Base-by-base conservation (phyloP, 140 eudicot species). In the Ambrosia hybrid region DNA sequence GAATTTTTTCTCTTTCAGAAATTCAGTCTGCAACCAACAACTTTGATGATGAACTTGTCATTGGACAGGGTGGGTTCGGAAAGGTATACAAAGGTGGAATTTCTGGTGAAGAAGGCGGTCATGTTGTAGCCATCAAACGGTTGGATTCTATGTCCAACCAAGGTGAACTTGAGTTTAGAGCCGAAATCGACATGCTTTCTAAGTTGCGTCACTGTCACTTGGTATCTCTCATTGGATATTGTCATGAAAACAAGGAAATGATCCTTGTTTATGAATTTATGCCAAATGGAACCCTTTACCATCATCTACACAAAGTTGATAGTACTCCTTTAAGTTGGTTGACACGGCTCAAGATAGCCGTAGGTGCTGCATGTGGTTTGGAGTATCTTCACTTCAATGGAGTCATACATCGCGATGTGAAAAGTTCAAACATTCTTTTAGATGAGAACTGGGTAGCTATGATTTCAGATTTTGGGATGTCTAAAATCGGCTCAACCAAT, bases 391-490 rank as follows among this genome's bases (percentile, higher is more conserved):
- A 73, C 36, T 34, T 12, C 5, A 57, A 72, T 4, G 59, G 59
- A 2, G 16, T 72, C 59, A 58, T 72, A 43, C 76, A 72, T n/a
- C 76, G 76, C 58, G 76, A 72, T 5, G 45, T 72, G 48, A 72
- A 72, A 16, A 72, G 16, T 11, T 26, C 68, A 0, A 72, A 72
- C 48, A 72, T 72, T 45, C 76, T 72, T 13, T 43, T 72, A 30
- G 59, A 72, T 58, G 59, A 45, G 46, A 72, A 58, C 16, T 43
- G 30, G 76, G 34, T 4, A 4, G 76, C 76, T 30, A 21, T 21
- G 60, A 30, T 72, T 7, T 72, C 76, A 0, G 76, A 72, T 45
- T 72, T 72, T 72, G 76, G 76, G 48, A 45, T 72, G 33, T 72
- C 69, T 1, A 72, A 45, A 59, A 15, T 72, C 1, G 68, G 60